A percentile compares a stretch with the other conserved stretches of the same genome.
phyloP scores from a whole-genome alignment of 1,139 yeast species.

The Blastobotrys raffinosifermentans region DNA sequence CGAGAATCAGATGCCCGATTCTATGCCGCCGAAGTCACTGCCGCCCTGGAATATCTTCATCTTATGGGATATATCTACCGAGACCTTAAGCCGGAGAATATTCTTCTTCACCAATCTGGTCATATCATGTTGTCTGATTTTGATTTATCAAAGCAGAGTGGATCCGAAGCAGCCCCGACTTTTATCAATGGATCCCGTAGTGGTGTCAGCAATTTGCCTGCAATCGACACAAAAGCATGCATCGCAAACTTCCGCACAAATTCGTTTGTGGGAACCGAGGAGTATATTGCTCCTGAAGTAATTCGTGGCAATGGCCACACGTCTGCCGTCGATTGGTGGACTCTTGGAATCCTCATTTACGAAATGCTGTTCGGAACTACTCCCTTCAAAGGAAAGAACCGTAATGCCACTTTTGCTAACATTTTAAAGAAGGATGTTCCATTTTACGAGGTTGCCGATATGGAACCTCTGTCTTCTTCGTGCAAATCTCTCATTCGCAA shows the following conservation, averaged over 20 bases:
- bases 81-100: conserved; percentile 93
- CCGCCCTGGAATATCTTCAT: conserved; percentile 92
- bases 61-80: conserved; percentile 94
- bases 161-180: conserved; percentile 47
- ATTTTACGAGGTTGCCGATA: conserved; percentile 45
- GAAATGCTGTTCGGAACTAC: conserved; percentile 96
- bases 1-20: conserved; percentile 85
- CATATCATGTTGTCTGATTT: conserved; percentile 97
- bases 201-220: conserved; percentile 30
- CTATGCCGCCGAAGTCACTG: conserved; percentile 96
- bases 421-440: conserved; percentile 76
- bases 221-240: conserved; percentile 85
- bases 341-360: conserved; percentile 81
- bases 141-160: conserved; percentile 88
- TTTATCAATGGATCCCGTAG: conserved; percentile 33
- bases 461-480: conserved; percentile 54
- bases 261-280: conserved; percentile 97
- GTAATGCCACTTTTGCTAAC: conserved; percentile 85
- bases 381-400: conserved; percentile 86
- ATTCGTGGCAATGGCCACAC: conserved; percentile 96
- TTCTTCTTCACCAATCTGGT: conserved; percentile 87
- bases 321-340: conserved; percentile 99
- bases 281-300: conserved; percentile 96
- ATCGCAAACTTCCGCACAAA: conserved; percentile 94
- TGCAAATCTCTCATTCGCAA: conserved; percentile 79